Evolutionary conservation across 2,329 filamentous ascomycete species (phyloP), one percentile per base, ranked within the genome.

Genomic region (Hypoxylon sp.): DNA sequence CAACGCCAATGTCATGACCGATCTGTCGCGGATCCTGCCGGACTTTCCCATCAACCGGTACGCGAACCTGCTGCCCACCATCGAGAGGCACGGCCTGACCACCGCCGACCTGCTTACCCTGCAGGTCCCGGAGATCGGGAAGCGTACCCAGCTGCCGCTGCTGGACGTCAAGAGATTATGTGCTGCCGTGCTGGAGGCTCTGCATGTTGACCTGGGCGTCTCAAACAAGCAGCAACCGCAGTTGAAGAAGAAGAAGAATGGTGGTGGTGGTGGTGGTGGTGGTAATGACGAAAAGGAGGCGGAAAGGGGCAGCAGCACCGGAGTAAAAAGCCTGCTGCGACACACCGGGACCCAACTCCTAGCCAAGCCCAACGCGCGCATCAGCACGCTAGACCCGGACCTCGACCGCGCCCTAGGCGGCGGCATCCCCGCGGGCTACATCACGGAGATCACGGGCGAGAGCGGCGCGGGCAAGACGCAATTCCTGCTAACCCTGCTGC

Each of bases 391-490:
- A 31, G 90, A 96, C 69, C 76, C 81, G 38, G 72, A 73, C 26
- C 77, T 99, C 21, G 93, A 99, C 60, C 69, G 68, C 6, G 74
- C 72, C 2, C 78, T 97, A 27, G 83, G 82, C 52, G 93, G 92
- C 36, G 94, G 94, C 13, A 81, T 97, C 46, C 89, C 88, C 1
- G 80, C 86, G 2, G 89, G 91, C 35, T 88, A 88, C 71, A 78
- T 99, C 65, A 91, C 90, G 5, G 94, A 99, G 70, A 80, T 99
- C 54, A 89, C 91, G 1, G 94, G 94, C 51, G 94, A 97, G 76
- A 96, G 91, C 59, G 94, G 92, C 63, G 89, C 87, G 60, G 94
- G 93, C 65, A 99, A 99, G 79, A 97, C 94, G 1, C 94, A 99
- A 71, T 84, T 97, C 65, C 86, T 97, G 19, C 82, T 97, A 19